Base-by-base conservation (phyloP, 768 basidiomycete species). In the Pseudohyphozyma bogoriensis region DNA sequence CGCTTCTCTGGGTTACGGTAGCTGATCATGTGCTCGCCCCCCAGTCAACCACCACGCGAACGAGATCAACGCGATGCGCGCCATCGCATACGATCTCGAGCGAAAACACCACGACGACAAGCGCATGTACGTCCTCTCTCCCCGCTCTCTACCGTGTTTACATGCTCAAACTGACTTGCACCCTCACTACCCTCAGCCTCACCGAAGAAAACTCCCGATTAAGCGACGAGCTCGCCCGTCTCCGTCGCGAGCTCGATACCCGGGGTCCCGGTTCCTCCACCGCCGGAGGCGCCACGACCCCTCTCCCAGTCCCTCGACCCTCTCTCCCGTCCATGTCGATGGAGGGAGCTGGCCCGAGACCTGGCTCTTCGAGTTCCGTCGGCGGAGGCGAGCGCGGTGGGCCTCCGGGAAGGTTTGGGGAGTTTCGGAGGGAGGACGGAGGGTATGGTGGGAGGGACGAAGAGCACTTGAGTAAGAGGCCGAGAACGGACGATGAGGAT, bases 41-140 rank as follows among this genome's bases (percentile, higher is more conserved):
- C 16, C 65, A 77, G 76, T 76, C 55, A 70, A 74, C 55, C 67
- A 68, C 31, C 93, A 97, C 74, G 84, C 96, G 63, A 86, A 83
- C 72, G 93, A 97, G 72, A 78, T 96, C 56, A 87, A 85, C 67
- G 83, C 85, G 71, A 90, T 99, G 69, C 82, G 90, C 37, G 85
- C 89, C 70, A 83, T 86, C 3, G 79, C 96, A 15, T 92, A 91
- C 71, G 90, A 96, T 66, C 83, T 99, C 57, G 93, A 99, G 72
- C 77, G 83, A 0, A 85, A 87, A 63, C 90, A 97, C 67, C 80
- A 79, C 63, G 89, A 91, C 77, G 58, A 65, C 60, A 70, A 70
- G 60, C 56, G 58, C 40, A 33, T 53, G 68, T 64, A 29, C 50
- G 67, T 40, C 6, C 26, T 28, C 26, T 39, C 31, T 13, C 11